Base-by-base conservation (phyloP, 192 early-diverging fungal species). In the Podila clonocystis region DNA sequence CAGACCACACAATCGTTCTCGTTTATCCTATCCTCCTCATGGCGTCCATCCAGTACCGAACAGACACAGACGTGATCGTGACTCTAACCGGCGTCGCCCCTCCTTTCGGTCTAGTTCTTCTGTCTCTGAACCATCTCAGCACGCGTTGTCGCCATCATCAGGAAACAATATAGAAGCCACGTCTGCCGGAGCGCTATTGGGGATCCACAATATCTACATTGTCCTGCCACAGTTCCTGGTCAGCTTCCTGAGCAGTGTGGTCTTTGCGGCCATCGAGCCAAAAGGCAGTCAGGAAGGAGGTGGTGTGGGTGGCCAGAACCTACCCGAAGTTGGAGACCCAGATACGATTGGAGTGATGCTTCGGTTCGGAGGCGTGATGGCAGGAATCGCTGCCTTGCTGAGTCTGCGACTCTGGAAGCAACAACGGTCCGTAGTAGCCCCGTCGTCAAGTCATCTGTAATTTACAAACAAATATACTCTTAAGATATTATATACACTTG, bases 131-230 rank as follows among this genome's bases (percentile, higher is more conserved):
- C n/a, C 61, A 65, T n/a, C 62, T 11, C 31, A 17, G 29, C 61
- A 63, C 41, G 6, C 20, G 4, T n/a, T 20, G 1, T 7, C 50
- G 3, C 22, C 65, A 34, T 19, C 61, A 55, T 4, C 61, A 20
- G 20, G 52, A 34, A 11, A 13, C 15, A n/a, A 34, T 49, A 50
- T 66, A 24, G 64, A 71, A 29, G 68, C 50, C 3, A 17, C 87
- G 13, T 92, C 93, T 11, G 89, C 93, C 7, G 94, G 93, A 11
- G 88, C 94, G 4, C 83, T 96, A 19, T 85, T 98, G 22, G 98
- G 97, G 13, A 96, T 98, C 59, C 96, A 97, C 78, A 99, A 99
- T 76, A 92, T 98, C 55, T 97, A 95, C 82, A 92, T 97, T 65
- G 95, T 97, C 0, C 36, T 97, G 19, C 98, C 98, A 9, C 98